Evolutionary conservation across 305 asterid genomes (phyloP).

Genomic region (Fraxinus sp.): DNA sequence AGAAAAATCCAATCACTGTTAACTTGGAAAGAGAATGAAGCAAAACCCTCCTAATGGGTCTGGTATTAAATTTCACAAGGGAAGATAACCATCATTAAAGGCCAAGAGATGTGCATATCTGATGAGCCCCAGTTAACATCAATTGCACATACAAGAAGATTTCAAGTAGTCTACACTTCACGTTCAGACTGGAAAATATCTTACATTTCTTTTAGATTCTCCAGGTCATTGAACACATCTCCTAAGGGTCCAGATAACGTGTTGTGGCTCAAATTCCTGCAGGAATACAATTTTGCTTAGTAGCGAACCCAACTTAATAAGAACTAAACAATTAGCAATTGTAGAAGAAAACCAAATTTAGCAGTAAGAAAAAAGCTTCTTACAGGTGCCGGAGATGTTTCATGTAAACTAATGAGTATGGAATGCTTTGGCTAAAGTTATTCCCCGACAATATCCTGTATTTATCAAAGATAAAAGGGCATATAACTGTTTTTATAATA

Average conservation of each 20-base stretch:
- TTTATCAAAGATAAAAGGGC: slow-evolving; percentile 11
- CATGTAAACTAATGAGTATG: slow-evolving; percentile 57
- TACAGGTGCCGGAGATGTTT: slow-evolving; percentile 71
- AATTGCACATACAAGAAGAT: not conserved
- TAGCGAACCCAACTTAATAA: slow-evolving; percentile 8
- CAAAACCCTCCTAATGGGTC: not conserved
- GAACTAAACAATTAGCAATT: not conserved
- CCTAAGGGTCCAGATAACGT: slow-evolving; percentile 64
- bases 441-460: slow-evolving; percentile 78
- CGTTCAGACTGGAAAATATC: slow-evolving; percentile 15
- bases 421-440: slow-evolving; percentile 57
- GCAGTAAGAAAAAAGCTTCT: slow-evolving; percentile 22
- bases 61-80: not conserved
- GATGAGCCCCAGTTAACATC: not conserved
- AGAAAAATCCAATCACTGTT: not conserved
- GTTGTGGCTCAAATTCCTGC: slow-evolving; percentile 86
- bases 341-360: slow-evolving; percentile 11
- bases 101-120: not conserved
- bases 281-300: slow-evolving; percentile 12
- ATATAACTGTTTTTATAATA: not conserved
- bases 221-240: slow-evolving; percentile 65
- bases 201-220: slow-evolving; percentile 60
- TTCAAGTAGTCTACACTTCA: not conserved
- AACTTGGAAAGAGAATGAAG: not conserved
- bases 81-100: not conserved